phyloP scores from a whole-genome alignment of 2,329 filamentous ascomycete species.

The Fusarium incarnatum region DNA sequence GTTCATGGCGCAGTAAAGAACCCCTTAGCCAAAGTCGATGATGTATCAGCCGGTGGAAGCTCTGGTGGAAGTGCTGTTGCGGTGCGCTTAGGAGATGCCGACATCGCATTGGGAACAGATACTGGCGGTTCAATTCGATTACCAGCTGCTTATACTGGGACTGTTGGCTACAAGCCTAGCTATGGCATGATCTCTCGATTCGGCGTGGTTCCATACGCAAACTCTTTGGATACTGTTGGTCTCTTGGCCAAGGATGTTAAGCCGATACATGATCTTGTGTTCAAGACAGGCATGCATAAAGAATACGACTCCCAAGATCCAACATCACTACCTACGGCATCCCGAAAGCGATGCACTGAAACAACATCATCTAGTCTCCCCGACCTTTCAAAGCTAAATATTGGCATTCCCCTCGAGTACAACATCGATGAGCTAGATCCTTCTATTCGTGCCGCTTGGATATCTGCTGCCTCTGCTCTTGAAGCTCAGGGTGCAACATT shows the following conservation, averaged over 20 bases:
- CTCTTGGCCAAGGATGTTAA: slow-evolving; percentile 70
- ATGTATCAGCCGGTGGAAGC: slow-evolving; percentile 83
- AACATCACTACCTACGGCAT: slow-evolving; percentile 71
- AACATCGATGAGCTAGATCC: slow-evolving; percentile 85
- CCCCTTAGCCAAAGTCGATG: slow-evolving; percentile 52
- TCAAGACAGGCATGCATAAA: slow-evolving; percentile 61
- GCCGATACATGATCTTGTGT: slow-evolving; percentile 63
- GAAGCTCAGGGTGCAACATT: slow-evolving; percentile 75
- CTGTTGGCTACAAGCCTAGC: slow-evolving; percentile 89
- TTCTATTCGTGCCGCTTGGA: slow-evolving; percentile 77
- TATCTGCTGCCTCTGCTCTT: slow-evolving; percentile 68
- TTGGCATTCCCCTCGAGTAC: slow-evolving; percentile 79
- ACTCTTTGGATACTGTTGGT: slow-evolving; percentile 91
- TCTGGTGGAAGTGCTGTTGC: slow-evolving; percentile 94
- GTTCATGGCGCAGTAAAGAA: slow-evolving; percentile 73
- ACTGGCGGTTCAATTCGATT: slow-evolving; percentile 90
- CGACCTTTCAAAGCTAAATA: slow-evolving; percentile 54
- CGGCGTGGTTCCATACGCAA: slow-evolving; percentile 91
- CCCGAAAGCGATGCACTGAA: slow-evolving; percentile 63
- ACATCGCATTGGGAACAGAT: slow-evolving; percentile 86
- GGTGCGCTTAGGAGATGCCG: slow-evolving; percentile 70
- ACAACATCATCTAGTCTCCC: slow-evolving; percentile 42
- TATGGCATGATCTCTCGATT: slow-evolving; percentile 88
- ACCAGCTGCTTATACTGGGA: slow-evolving; percentile 86
- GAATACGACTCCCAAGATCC: slow-evolving; percentile 78